These are phyloP conservation scores for Lachnellula arida DNA, from an alignment of 2,329 filamentous ascomycete genomes.

Conservation along the genomic window DNA sequence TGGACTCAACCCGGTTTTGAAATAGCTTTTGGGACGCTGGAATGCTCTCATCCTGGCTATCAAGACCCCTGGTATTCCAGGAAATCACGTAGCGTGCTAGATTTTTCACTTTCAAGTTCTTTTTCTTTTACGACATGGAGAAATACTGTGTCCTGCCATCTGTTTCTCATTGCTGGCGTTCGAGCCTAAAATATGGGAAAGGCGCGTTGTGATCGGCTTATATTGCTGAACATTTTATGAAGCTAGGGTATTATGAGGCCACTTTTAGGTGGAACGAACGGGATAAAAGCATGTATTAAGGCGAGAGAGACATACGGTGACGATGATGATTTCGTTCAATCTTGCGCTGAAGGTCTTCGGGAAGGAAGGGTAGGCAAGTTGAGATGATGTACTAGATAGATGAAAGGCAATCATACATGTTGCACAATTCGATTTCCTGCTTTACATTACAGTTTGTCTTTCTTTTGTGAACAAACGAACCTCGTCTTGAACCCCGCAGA, in stretches of 20 bases:
- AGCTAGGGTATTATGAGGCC: slow-evolving; percentile 3
- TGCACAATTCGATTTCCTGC: not conserved
- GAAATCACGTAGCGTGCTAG: slow-evolving; percentile 8
- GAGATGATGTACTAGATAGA: not conserved
- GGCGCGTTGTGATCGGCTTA: slow-evolving; percentile 1
- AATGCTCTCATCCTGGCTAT: slow-evolving; percentile 27
- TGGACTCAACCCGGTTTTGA: slow-evolving; percentile 8
- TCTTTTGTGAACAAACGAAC: too few relatives aligned
- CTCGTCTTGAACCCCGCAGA: too few relatives aligned
- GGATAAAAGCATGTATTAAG: not conserved
- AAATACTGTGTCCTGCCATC: not conserved
- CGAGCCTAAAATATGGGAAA: slow-evolving; percentile 11
- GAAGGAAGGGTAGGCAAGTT: too few relatives aligned
- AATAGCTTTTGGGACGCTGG: slow-evolving; percentile 25
- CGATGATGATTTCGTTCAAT: not conserved
- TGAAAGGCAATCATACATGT: not conserved
- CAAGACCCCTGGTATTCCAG: slow-evolving; percentile 5
- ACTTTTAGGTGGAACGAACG: slow-evolving; percentile 2
- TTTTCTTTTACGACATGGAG: slow-evolving; percentile 2
- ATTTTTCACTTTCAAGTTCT: slow-evolving; percentile 12
- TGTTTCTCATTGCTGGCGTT: slow-evolving; percentile 19
- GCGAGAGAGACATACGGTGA: not conserved
- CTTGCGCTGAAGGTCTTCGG: not conserved
- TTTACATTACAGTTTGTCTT: too few relatives aligned
- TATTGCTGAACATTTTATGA: slow-evolving; percentile 3